A percentile compares a stretch with the other conserved stretches of the same genome.
These are phyloP conservation scores for Candida neerlandica DNA, from an alignment of 1,139 yeast species.

Conservation along the genomic window DNA sequence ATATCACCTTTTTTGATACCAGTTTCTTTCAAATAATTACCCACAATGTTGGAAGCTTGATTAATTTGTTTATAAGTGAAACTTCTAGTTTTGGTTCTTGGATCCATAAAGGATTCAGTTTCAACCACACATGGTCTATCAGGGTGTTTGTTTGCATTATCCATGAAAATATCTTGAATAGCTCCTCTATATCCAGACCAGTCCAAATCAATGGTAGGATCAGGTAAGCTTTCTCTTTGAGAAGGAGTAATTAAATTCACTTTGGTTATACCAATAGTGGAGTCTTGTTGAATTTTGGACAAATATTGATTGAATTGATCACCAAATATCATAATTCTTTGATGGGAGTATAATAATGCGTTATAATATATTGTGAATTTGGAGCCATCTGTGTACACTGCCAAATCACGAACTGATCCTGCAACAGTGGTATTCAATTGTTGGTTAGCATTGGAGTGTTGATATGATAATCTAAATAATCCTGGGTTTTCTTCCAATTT, in stretches of 20 bases:
- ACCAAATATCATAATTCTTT: conserved; percentile 66
- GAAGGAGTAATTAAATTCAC: conserved; percentile 67
- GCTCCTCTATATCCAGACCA: conserved; percentile 95
- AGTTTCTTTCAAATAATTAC: conserved; percentile 77
- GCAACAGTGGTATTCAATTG: conserved; percentile 49
- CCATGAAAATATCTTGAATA: conserved; percentile 90
- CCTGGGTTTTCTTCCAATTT: conserved; percentile 62
- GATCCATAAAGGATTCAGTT: conserved; percentile 70
- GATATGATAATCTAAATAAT: conserved; percentile 65
- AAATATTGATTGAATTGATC: conserved; percentile 72
- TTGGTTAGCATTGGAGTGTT: conserved; percentile 45
- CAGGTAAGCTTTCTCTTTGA: conserved; percentile 69
- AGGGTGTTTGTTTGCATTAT: conserved; percentile 80
- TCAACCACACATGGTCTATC: conserved; percentile 90
- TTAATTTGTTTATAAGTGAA: conserved; percentile 86
- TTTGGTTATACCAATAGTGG: conserved; percentile 53
- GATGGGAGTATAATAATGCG: conserved; percentile 69
- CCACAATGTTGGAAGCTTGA: conserved; percentile 92
- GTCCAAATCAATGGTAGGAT: conserved; percentile 83
- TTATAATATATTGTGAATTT: conserved; percentile 61
- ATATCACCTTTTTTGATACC: conserved; percentile 92
- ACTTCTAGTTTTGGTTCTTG: conserved; percentile 60
- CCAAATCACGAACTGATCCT: conserved; percentile 66
- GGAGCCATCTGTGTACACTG: conserved; percentile 45
- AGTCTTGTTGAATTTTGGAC: conserved; percentile 28